Percentiles rank a stretch among this genome's conserved stretches.
These are phyloP conservation scores for Suhomyces pyralidae DNA, from an alignment of 805 yeast genomes.

Conservation along the genomic window DNA sequence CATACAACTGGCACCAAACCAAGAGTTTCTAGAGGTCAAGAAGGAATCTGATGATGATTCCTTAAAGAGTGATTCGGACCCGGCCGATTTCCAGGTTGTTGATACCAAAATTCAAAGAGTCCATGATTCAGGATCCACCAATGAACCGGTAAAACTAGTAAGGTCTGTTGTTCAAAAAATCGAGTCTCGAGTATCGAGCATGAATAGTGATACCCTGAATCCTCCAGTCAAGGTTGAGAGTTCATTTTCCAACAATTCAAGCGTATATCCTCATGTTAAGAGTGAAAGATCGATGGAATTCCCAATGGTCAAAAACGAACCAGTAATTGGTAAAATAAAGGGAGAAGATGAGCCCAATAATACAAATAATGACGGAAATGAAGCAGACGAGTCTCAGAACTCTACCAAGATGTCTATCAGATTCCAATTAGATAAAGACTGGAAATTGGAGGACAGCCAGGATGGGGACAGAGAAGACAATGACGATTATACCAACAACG, in stretches of 20 bases:
- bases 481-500: slow-evolving; percentile 24
- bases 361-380: slow-evolving; percentile 1
- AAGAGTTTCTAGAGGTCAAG: not conserved
- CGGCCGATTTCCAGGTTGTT: not conserved
- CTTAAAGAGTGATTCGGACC: slow-evolving; percentile 1
- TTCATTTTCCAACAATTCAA: not conserved
- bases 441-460: slow-evolving; percentile 38
- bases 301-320: not conserved
- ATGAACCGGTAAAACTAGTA: slow-evolving; percentile 1
- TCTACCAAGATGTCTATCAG: slow-evolving; percentile 19
- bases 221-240: not conserved
- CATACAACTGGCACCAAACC: not conserved
- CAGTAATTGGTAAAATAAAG: not conserved
- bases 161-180: slow-evolving; percentile 4
- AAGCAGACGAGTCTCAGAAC: slow-evolving; percentile 5
- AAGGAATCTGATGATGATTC: slow-evolving; percentile 1
- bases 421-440: slow-evolving; percentile 33
- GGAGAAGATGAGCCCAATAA: not conserved
- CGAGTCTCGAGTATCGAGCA: slow-evolving; percentile 3
- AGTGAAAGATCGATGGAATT: not conserved
- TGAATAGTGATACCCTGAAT: not conserved
- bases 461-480: slow-evolving; percentile 41
- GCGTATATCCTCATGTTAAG: slow-evolving; percentile 1
- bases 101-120: not conserved
- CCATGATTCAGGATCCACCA: not conserved